Conservation (phyloP, 441 rosid species). For the Sinapis alba region DNA sequence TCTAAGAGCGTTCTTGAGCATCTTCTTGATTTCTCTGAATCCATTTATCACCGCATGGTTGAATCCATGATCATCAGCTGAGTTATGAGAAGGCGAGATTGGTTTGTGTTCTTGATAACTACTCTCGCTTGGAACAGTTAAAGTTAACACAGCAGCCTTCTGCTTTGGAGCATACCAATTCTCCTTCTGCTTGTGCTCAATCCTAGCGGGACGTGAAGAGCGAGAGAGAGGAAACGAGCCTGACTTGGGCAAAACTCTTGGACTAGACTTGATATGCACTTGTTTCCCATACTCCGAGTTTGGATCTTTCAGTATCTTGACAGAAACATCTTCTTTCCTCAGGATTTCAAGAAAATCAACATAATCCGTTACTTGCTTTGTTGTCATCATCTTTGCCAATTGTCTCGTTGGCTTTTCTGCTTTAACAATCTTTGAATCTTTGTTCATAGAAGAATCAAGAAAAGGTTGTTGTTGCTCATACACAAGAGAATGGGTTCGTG, state of each 20-base stretch:
- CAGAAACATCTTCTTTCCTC: conserved; percentile 56
- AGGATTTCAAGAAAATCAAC: conserved; percentile 60
- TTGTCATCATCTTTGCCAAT: conserved; percentile 25
- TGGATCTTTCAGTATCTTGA: conserved; percentile 56
- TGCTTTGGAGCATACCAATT: conserved; percentile 57
- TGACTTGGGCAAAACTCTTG: conserved; percentile 58
- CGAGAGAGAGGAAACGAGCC: conserved; percentile 75
- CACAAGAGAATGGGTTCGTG: conserved; percentile 62
- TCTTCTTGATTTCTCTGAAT: conserved; percentile 61
- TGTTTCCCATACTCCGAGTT: conserved; percentile 36
- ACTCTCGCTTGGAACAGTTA: conserved; percentile 33
- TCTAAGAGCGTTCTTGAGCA: conserved; percentile 56
- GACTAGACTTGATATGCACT: conserved; percentile 41
- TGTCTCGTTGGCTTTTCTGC: conserved; percentile 8
- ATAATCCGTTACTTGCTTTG: conserved; percentile 49
- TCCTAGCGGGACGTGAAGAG: conserved; percentile 52
- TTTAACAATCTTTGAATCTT: conserved; percentile 13
- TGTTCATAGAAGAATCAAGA: conserved; percentile 42
- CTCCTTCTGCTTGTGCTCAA: conserved; percentile 76
- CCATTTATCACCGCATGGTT: conserved; percentile 48
- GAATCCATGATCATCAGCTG: conserved; percentile 51
- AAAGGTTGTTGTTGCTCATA: conserved; percentile 47
- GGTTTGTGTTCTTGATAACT: conserved; percentile 34
- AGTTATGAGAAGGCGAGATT: conserved; percentile 32
- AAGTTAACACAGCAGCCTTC: conserved; percentile 33